Percentiles rank a stretch among this genome's conserved stretches.
Evolutionary conservation across 2,329 filamentous ascomycete genomes (phyloP).

Genomic region (Lojkania enalia): DNA sequence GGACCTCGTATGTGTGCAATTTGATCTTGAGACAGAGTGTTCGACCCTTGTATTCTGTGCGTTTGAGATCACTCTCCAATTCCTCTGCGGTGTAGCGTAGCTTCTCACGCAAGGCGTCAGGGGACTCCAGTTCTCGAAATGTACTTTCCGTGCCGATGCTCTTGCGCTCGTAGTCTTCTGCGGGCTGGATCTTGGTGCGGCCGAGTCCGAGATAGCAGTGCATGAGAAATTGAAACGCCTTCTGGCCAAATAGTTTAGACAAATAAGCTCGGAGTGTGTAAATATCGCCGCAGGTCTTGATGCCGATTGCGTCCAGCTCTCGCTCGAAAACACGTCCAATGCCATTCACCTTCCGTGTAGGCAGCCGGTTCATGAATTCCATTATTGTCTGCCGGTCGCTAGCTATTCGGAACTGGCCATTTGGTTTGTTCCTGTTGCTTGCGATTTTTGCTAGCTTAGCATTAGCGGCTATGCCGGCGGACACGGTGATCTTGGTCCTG

Average conservation of each 20-base stretch:
- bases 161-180: conserved; percentile 88
- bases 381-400: conserved; percentile 76
- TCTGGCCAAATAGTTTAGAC: conserved; percentile 82
- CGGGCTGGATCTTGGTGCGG: conserved; percentile 80
- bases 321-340: conserved; percentile 93
- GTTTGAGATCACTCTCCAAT: conserved; percentile 79
- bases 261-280: conserved; percentile 75
- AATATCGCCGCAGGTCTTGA: conserved; percentile 88
- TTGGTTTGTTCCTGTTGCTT: conserved; percentile 94
- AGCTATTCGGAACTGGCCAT: conserved; percentile 81
- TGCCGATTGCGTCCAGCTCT: conserved; percentile 82
- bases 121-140: conserved; percentile 77
- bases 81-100: conserved; percentile 81
- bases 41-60: conserved; percentile 83
- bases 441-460: conserved; percentile 93
- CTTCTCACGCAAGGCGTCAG: conserved; percentile 71
- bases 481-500: conserved; percentile 82
- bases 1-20: conserved; percentile 88
- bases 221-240: conserved; percentile 84
- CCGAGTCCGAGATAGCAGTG: conserved; percentile 84
- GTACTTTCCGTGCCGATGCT: conserved; percentile 93
- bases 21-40: conserved; percentile 93
- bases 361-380: conserved; percentile 80
- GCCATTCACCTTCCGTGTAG: conserved; percentile 90
- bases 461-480: conserved; percentile 92